Conservation (phyloP, 805 yeast genomes). For the Komagataella ulmi region DNA sequence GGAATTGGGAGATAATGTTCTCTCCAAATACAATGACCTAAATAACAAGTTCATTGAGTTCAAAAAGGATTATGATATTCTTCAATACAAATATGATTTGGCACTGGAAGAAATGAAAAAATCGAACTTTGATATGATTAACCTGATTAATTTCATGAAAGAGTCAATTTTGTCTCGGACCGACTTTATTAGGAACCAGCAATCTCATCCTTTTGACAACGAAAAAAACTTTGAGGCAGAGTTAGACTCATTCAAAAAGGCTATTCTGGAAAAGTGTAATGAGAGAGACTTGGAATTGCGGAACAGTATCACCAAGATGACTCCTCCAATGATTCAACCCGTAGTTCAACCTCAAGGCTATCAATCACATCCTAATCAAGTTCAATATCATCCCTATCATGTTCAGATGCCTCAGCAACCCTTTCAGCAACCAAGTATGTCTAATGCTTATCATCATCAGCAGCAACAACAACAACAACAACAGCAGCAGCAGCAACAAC, state of each 20-base stretch:
- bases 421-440: constrained; percentile 1
- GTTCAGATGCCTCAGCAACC: constrained; percentile 1
- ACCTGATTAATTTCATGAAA: constrained; percentile 27
- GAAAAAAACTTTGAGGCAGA: constrained; percentile 5
- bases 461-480: constrained; percentile 4
- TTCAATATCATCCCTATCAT: background rate
- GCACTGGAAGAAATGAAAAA: constrained; percentile 33
- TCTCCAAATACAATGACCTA: constrained; percentile 17
- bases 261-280: constrained; percentile 12
- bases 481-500: constrained; percentile 2
- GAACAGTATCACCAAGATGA: background rate
- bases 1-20: background rate
- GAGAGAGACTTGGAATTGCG: constrained; percentile 2
- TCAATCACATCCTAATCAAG: background rate
- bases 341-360: background rate
- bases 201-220: background rate
- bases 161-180: constrained; percentile 5
- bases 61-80: constrained; percentile 26
- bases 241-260: constrained; percentile 13
- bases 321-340: constrained; percentile 1
- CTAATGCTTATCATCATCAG: constrained; percentile 1
- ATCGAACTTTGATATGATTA: constrained; percentile 39
- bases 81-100: constrained; percentile 32
- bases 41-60: constrained; percentile 22
- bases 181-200: background rate